Evolutionary conservation across 169 alveolate genomes (phyloP).

Genomic region (Theileria luwenshuni): DNA sequence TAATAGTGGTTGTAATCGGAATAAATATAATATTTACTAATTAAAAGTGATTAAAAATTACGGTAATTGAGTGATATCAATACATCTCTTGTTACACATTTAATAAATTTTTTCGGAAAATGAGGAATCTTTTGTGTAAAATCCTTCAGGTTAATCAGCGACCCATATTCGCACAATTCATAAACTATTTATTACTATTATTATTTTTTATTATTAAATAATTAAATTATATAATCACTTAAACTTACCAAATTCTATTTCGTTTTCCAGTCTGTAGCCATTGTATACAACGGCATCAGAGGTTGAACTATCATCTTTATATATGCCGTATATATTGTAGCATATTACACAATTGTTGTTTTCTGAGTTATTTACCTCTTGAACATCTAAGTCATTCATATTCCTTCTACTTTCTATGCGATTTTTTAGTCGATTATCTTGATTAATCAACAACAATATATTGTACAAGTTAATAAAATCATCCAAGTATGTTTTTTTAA

Average conservation of each 20-base stretch:
- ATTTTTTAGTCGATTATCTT: no score
- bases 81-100: constrained; percentile 45
- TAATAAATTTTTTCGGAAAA: constrained; percentile 29
- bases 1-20: no score
- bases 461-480: no score
- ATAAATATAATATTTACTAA: no score
- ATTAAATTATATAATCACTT: neutral
- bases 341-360: constrained; percentile 32
- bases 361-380: no score
- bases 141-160: constrained; percentile 35
- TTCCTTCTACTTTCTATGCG: no score
- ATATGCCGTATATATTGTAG: constrained; percentile 17
- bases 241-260: constrained; percentile 37
- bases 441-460: no score
- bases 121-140: constrained; percentile 20
- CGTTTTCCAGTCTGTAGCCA: no score
- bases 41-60: constrained; percentile 8
- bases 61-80: constrained; percentile 41
- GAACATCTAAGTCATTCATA: no score
- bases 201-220: no score
- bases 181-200: constrained; percentile 35
- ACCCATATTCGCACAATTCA: constrained; percentile 49
- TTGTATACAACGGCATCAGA: no score
- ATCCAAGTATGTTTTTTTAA: constrained; percentile 26
- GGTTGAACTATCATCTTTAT: neutral